Evolutionary conservation across 2,329 filamentous ascomycete genomes (phyloP), one percentile per base, ranked within the genome.

Genomic region (Pseudogymnoascus sp.): DNA sequence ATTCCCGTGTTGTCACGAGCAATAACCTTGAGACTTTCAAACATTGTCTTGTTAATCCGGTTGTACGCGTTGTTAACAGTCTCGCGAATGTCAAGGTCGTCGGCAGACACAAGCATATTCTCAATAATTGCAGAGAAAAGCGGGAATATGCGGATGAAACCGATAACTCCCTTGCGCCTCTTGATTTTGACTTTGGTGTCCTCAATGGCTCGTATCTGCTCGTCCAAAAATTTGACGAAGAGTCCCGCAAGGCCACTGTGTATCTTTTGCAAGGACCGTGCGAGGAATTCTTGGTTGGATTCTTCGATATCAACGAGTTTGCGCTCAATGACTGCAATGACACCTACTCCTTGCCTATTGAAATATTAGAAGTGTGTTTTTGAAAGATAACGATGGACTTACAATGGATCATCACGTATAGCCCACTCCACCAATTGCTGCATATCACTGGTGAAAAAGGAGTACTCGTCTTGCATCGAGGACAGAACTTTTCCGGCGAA

Each of bases 161-260:
- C 87, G 70, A 97, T 97, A 63, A 99, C 91, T 10, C 94, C 93
- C 77, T 95, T 97, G 68, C 94, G 89, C 80, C 97, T 97, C 80
- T 96, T 97, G 76, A 97, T 92, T 79, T 97, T 97, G 74, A 99
- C 93, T 76, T 97, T 97, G 40, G 92, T 97, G 66, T 97, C 94
- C 76, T 97, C 94, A 67, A 97, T 96, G 4, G 92, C 92, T 25
- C 91, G 90, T 64, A 97, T 89, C 74, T 99, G 94, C 67, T 96
- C 91, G 68, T 97, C 93, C 7, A 97, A 86, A 70, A 97, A 97
- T 66, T 90, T 91, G 65, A 83, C 86, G 77, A 96, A 97, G 2
- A 90, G 84, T 2, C 84, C 82, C 68, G 89, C 85, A 16, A 97
- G 79, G 44, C 84, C 84, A 63, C 85, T 83, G 68, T 94, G 90